Evolutionary conservation across 1,284 basidiomycete species (phyloP).

Genomic region (Cryptococcus amylolentus): DNA sequence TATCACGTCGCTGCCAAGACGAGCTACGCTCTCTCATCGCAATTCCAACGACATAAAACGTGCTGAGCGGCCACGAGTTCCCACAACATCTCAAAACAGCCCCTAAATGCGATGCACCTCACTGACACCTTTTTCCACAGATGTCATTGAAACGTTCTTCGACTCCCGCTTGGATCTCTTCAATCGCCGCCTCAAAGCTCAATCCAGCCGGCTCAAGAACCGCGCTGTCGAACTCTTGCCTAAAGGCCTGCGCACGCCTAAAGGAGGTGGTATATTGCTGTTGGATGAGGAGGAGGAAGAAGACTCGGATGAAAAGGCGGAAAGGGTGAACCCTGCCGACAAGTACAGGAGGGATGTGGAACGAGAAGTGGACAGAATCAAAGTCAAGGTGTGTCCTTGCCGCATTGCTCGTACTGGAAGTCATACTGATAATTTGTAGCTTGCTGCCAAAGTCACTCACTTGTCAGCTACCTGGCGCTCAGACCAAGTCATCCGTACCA

Average conservation of each 20-base stretch:
- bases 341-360: conserved; percentile 63
- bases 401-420: neutral
- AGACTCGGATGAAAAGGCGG: conserved; percentile 5
- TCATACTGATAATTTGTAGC: conserved; percentile 12
- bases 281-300: conserved; percentile 31
- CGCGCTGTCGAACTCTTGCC: conserved; percentile 68
- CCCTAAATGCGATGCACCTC: neutral
- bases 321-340: conserved; percentile 21
- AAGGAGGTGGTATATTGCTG: conserved; percentile 46
- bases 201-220: conserved; percentile 73
- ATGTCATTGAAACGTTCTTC: conserved; percentile 51
- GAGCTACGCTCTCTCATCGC: too few species aligned
- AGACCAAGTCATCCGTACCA: conserved; percentile 83
- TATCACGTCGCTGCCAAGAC: too few species aligned
- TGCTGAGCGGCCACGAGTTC: neutral
- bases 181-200: conserved; percentile 79
- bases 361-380: conserved; percentile 76
- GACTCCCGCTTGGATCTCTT: conserved; percentile 83
- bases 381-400: conserved; percentile 55
- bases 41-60: too few species aligned
- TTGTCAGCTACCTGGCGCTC: conserved; percentile 77
- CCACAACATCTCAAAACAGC: neutral
- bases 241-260: conserved; percentile 50
- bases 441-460: conserved; percentile 61
- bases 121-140: conserved; percentile 19